Percentiles rank a stretch among this genome's conserved stretches.
These are phyloP conservation scores for Sporothrix dimorphospora DNA, from an alignment of 2,329 filamentous ascomycete genomes.

Conservation along the genomic window DNA sequence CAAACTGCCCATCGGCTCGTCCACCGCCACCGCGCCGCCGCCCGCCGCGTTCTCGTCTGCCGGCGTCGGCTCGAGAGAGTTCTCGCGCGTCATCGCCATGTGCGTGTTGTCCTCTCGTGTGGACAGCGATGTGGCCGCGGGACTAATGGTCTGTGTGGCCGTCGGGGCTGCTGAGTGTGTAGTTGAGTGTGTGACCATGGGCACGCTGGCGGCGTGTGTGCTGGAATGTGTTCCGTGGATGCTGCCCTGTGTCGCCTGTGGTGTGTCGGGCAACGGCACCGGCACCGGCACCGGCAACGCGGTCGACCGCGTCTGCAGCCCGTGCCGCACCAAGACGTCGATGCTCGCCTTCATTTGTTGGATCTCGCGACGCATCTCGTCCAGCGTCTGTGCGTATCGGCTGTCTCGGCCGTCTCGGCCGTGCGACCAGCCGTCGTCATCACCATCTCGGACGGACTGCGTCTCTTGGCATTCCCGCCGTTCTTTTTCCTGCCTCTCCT, in stretches of 20 bases:
- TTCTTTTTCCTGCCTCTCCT: neutral
- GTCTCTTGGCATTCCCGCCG: neutral
- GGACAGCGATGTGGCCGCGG: slow-evolving; percentile 34
- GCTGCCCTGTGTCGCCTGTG: neutral
- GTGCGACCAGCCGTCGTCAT: neutral
- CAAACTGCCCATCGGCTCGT: slow-evolving; percentile 56
- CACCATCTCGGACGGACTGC: neutral
- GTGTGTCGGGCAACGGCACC: neutral
- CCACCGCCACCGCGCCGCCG: slow-evolving; percentile 41
- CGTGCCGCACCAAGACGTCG: slow-evolving; percentile 32
- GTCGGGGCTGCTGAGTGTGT: neutral
- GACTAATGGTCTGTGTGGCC: neutral
- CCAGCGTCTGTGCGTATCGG: slow-evolving; percentile 2
- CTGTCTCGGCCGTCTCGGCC: neutral
- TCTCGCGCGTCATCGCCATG: slow-evolving; percentile 51
- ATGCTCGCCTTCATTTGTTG: slow-evolving; percentile 36
- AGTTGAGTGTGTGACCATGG: neutral
- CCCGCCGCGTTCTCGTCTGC: slow-evolving; percentile 31
- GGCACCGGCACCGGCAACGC: neutral
- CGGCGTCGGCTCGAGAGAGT: slow-evolving; percentile 45
- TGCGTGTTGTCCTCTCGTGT: slow-evolving; percentile 37
- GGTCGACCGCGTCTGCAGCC: slow-evolving; percentile 8
- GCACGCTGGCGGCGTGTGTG: slow-evolving; percentile 30
- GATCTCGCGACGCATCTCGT: slow-evolving; percentile 32
- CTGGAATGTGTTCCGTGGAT: neutral